Evolutionary conservation across 164 flowering plant species (phyloP), one percentile per base, ranked within the genome.

Genomic region (Platanus orientalis): DNA sequence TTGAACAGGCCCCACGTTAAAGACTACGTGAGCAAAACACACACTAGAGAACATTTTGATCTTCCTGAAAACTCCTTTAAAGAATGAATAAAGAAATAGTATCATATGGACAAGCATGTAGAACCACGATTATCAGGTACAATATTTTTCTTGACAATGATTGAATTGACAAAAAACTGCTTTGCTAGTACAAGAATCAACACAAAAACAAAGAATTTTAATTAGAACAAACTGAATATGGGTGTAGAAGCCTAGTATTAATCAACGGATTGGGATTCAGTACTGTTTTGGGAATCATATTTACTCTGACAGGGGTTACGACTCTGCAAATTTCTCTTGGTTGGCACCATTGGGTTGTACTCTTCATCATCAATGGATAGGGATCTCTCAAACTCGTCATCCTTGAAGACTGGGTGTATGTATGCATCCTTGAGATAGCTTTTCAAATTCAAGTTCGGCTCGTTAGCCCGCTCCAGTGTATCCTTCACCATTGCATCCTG

Each of bases 401-500:
- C 81, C 54, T 85, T 90, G 73, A 90, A 89, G 13, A 87, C 81
- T 7, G 96, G 96, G 67, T 89, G 93, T 2, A 87, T 27, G 24
- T 84, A 87, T 20, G 96, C 89, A 70, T 85, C 89, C 54, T 77
- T 73, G 25, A 89, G 82, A 62, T 89, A 89, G 45, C 52, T 62
- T 73, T 57, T 85, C 73, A 87, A 49, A 72, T 89, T 81, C 29
- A 89, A 70, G 68, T 67, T 80, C 44, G 96, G 96, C 45, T 87
- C 96, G 3, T 82, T 87, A 0, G 90, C 93, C 60, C 79, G 59
- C 59, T 89, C 96, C 32, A 89, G 55, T 63, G 93, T 89, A 55
- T 89, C 96, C 77, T 83, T 89, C 69, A 85, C 79, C 87, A 85
- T 80, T 39, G 96, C 91, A 36, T 89, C 87, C 96, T 89, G 81